Evolutionary conservation across 2,329 filamentous ascomycete species (phyloP).

Genomic region (Pseudogymnoascus sp.): DNA sequence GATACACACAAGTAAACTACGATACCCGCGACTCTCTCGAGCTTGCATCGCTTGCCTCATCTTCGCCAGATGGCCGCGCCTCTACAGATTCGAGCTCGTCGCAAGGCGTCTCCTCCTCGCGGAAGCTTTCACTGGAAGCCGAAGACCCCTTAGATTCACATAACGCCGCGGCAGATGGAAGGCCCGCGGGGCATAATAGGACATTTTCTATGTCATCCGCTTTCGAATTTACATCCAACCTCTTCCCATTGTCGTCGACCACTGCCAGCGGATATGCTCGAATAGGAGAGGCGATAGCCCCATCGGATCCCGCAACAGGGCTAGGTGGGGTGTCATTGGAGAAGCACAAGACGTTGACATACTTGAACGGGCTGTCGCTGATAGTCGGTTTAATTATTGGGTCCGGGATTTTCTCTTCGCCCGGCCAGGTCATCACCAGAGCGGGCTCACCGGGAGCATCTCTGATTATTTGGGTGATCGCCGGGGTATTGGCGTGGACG

Average conservation of each 20-base stretch:
- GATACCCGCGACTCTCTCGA: conserved; percentile 78
- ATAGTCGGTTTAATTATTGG: conserved; percentile 93
- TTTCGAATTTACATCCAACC: conserved; percentile 88
- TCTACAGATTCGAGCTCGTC: conserved; percentile 63
- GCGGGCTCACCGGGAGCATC: conserved; percentile 86
- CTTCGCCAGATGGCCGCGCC: conserved; percentile 55
- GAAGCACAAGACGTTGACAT: conserved; percentile 92
- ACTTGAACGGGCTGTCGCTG: conserved; percentile 83
- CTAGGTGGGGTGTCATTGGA: conserved; percentile 74
- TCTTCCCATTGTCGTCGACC: conserved; percentile 86
- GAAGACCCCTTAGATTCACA: conserved; percentile 68
- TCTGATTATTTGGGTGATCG: conserved; percentile 83
- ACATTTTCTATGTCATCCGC: conserved; percentile 86
- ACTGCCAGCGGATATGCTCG: conserved; percentile 71
- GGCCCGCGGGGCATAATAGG: conserved; percentile 43
- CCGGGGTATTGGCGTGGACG: conserved; percentile 91
- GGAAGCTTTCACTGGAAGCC: conserved; percentile 78
- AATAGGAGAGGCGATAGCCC: conserved; percentile 64
- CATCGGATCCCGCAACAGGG: conserved; percentile 44
- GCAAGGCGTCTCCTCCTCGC: conserved; percentile 83
- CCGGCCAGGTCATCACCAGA: conserved; percentile 84
- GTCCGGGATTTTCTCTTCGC: conserved; percentile 91
- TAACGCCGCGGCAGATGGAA: conserved; percentile 39
- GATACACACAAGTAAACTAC: conserved; percentile 8
- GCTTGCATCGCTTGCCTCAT: conserved; percentile 87